Conservation (phyloP, 208 protist species). For the Porcisia deanei region DNA sequence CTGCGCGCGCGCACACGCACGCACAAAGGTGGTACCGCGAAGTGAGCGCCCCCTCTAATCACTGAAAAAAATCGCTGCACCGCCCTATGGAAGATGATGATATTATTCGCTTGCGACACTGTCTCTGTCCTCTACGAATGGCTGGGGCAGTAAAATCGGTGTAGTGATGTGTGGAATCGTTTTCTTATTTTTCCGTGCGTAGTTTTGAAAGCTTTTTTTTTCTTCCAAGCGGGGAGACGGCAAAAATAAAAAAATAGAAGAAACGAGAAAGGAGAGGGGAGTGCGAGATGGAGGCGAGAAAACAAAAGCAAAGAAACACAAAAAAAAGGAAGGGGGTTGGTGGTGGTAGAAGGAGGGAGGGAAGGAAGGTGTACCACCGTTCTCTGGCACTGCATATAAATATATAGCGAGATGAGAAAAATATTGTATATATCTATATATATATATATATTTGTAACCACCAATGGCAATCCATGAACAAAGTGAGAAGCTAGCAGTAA, state of each 20-base stretch:
- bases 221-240: background rate
- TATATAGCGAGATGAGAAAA: background rate
- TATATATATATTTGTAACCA: too few relatives aligned
- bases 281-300: background rate
- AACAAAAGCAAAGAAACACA: too few relatives aligned
- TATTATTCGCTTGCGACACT: background rate
- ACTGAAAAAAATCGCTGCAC: background rate
- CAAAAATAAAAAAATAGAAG: conserved; percentile 3
- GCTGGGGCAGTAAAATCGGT: too few relatives aligned
- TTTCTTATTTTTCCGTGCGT: too few relatives aligned
- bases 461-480: too few relatives aligned
- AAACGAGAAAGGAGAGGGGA: background rate
- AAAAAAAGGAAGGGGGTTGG: too few relatives aligned
- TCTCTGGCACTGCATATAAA: background rate
- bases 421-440: background rate
- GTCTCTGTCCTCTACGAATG: too few relatives aligned
- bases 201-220: too few relatives aligned
- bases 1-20: background rate
- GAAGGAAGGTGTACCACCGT: background rate
- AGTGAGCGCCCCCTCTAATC: background rate
- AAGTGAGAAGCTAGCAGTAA: too few relatives aligned
- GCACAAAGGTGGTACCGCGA: background rate
- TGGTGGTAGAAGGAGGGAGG: background rate
- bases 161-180: too few relatives aligned
- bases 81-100: too few relatives aligned